phyloP scores from a whole-genome alignment of 1,284 basidiomycete species.

The Earliella scabrosa region DNA sequence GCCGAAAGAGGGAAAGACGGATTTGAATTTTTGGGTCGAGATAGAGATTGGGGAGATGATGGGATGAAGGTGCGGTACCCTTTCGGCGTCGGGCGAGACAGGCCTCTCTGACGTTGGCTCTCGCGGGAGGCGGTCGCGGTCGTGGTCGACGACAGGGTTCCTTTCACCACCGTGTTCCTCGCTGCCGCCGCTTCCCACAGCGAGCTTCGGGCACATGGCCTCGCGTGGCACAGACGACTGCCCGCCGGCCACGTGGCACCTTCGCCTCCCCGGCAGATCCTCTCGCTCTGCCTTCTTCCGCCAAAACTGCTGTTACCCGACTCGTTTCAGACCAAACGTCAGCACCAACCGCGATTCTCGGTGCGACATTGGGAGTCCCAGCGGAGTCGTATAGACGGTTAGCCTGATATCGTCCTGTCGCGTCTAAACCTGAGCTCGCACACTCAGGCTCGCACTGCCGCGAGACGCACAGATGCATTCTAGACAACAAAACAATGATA shows the following conservation, averaged over 20 bases:
- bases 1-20: constrained; percentile 1
- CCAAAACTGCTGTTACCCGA: neutral
- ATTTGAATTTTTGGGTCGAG: constrained; percentile 8
- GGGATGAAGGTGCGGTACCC: neutral
- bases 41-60: neutral
- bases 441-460: neutral
- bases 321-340: neutral
- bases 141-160: no score
- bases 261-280: neutral
- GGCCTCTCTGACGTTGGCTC: neutral
- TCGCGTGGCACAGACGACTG: no score
- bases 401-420: neutral
- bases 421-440: neutral
- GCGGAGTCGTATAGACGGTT: no score
- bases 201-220: no score
- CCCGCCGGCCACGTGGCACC: neutral
- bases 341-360: no score
- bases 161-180: neutral
- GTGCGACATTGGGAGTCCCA: no score
- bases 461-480: neutral
- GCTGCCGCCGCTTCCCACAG: no score
- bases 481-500: no score
- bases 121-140: neutral
- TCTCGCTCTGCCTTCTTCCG: neutral
- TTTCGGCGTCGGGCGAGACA: neutral